These are phyloP conservation scores for Polymyxa betae DNA, from an alignment of 208 protist genomes.

Conservation along the genomic window DNA sequence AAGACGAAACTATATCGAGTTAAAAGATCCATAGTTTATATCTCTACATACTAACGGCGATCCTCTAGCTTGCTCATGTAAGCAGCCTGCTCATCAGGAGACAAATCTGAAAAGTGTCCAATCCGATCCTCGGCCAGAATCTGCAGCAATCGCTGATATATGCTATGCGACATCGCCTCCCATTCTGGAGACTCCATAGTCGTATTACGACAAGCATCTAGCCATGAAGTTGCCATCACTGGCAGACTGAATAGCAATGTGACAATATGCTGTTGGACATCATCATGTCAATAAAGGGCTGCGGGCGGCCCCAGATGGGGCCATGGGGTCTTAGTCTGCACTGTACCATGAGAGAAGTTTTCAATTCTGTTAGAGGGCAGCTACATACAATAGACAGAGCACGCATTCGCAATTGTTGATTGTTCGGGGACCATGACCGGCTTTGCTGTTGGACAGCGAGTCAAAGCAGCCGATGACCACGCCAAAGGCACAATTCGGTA, in stretches of 20 bases:
- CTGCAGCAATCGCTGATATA: slow-evolving; percentile 16
- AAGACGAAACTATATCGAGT: not conserved
- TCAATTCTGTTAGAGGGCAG: no score
- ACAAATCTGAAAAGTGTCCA: slow-evolving; percentile 4
- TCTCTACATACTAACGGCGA: not conserved
- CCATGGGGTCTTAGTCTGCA: not conserved
- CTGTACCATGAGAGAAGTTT: not conserved
- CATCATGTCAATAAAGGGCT: not conserved
- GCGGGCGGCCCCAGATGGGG: not conserved
- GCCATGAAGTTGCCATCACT: not conserved
- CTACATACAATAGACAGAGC: not conserved
- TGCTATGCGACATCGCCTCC: not conserved
- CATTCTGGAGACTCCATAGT: not conserved
- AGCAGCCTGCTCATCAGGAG: slow-evolving; percentile 17
- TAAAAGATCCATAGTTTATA: not conserved
- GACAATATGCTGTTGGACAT: not conserved
- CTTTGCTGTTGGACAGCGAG: not conserved
- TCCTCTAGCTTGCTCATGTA: slow-evolving; percentile 14
- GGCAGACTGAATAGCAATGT: not conserved
- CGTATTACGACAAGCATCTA: not conserved
- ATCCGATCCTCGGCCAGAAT: slow-evolving; percentile 10
- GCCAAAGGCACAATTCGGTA: not conserved
- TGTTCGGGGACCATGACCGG: not conserved
- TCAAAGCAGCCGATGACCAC: not conserved
- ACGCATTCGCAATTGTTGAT: not conserved